phyloP scores from a whole-genome alignment of 176 grass and related monocot genomes.

The Oryza meyeriana region DNA sequence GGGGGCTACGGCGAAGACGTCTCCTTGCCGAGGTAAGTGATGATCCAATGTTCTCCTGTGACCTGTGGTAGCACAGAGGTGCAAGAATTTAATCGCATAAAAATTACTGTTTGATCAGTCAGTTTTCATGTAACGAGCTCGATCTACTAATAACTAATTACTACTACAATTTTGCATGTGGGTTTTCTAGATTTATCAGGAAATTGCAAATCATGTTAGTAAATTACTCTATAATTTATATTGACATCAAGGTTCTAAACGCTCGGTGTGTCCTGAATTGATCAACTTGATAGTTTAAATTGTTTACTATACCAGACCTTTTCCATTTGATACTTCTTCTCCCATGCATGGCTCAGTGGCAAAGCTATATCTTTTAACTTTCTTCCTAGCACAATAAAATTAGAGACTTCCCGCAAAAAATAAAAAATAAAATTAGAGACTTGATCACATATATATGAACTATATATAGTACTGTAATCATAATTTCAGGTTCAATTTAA shows the following conservation, averaged over 20 bases:
- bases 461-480: not conserved
- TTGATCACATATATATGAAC: not conserved
- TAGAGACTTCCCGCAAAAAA: too few species aligned
- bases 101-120: not conserved
- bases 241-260: not conserved
- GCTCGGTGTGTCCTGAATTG: not conserved
- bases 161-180: too few species aligned
- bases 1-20: slow-evolving; percentile 22
- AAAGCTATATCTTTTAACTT: not conserved
- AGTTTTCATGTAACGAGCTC: too few species aligned
- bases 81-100: not conserved
- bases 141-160: too few species aligned
- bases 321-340: not conserved
- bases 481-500: not conserved
- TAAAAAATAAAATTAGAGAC: not conserved
- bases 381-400: not conserved
- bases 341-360: not conserved
- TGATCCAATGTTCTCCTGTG: not conserved
- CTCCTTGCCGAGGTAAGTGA: slow-evolving; percentile 64
- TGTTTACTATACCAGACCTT: not conserved
- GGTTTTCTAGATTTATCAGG: not conserved
- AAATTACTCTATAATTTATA: not conserved
- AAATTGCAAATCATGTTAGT: not conserved
- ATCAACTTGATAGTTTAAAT: not conserved
- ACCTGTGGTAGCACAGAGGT: not conserved